Evolutionary conservation across 129 eudicot genomes (phyloP), one percentile per base, ranked within the genome.

Genomic region (Lactuca sativa): DNA sequence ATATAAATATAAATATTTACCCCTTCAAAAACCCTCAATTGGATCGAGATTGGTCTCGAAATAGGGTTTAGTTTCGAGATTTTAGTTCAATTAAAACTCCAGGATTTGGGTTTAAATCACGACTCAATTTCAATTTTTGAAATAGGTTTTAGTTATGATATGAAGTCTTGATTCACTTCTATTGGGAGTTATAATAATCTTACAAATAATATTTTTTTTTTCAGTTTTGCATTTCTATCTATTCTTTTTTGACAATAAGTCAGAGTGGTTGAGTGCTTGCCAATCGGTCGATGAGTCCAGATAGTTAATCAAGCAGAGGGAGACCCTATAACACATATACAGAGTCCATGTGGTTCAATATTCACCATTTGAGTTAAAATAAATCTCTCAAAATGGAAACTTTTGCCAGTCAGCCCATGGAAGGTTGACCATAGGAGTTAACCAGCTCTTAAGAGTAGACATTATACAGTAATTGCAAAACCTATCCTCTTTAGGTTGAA

Each of bases 341-440:
- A 97, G 95, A 72, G 88, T 93, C 33, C 95, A 90, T 44, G 65
- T 93, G 75, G 79, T 83, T 62, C 90, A 95, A 58, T 93, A 83
- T 76, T 83, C 95, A 25, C 97, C 99, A 17, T 93, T 93, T 78
- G 80, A 66, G 32, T 76, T 78, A 18, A 83, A 89, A 83, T 95
- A 86, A 72, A 80, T 83, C 54, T 75, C 83, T 75, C 82, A 84
- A 40, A 59, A 83, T 51, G 91, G 83, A 53, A 83, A 82, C 60
- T 80, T 76, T 51, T 59, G 55, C 16, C 73, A 65, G 33, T 73
- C 97, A 15, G 69, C 81, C 17, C 67, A 74, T 59, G 75, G 72
- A 80, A 71, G 64, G 78, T 82, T 78, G 55, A 70, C 73, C 67
- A 6, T 72, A 62, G 80, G 87, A 74, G 70, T 82, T 60, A 70